phyloP scores from a whole-genome alignment of 805 yeast genomes.

The Wickerhamomyces bovis region DNA sequence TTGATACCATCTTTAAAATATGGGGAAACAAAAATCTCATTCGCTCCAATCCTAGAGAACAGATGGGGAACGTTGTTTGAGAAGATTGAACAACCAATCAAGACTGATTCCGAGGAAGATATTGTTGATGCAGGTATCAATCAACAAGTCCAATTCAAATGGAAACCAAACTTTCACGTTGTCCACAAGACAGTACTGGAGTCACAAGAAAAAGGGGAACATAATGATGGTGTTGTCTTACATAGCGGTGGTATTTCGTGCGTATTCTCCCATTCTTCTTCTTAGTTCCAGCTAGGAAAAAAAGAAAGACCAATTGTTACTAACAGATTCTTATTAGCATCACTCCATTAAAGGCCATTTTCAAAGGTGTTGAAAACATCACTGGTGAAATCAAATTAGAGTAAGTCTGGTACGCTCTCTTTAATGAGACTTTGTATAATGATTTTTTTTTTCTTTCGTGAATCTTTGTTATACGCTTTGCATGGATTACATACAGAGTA shows the following conservation, averaged over 20 bases:
- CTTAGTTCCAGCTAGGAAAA: too few relatives aligned
- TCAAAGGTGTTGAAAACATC: slow-evolving; percentile 43
- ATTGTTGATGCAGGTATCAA: slow-evolving; percentile 43
- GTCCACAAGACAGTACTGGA: slow-evolving; percentile 50
- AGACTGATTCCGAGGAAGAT: slow-evolving; percentile 27
- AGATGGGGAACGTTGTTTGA: slow-evolving; percentile 67
- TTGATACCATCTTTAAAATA: slow-evolving; percentile 45
- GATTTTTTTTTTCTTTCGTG: background rate
- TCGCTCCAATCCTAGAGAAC: slow-evolving; percentile 77
- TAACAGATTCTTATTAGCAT: slow-evolving; percentile 40
- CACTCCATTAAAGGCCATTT: slow-evolving; percentile 69
- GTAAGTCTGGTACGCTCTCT: slow-evolving; percentile 14
- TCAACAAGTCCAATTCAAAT: slow-evolving; percentile 49
- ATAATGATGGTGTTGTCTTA: slow-evolving; percentile 27
- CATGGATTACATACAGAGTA: background rate
- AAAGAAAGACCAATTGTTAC: slow-evolving; percentile 8
- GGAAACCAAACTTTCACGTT: slow-evolving; percentile 78
- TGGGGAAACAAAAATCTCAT: slow-evolving; percentile 55
- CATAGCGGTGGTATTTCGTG: slow-evolving; percentile 23
- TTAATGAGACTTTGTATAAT: background rate
- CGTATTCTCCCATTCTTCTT: slow-evolving; percentile 6
- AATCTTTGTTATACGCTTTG: background rate
- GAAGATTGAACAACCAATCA: slow-evolving; percentile 15
- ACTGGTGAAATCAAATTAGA: slow-evolving; percentile 51
- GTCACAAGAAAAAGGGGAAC: slow-evolving; percentile 26